Base-by-base conservation (phyloP, 1,139 yeast species). In the Debaryomyces robertsiae region DNA sequence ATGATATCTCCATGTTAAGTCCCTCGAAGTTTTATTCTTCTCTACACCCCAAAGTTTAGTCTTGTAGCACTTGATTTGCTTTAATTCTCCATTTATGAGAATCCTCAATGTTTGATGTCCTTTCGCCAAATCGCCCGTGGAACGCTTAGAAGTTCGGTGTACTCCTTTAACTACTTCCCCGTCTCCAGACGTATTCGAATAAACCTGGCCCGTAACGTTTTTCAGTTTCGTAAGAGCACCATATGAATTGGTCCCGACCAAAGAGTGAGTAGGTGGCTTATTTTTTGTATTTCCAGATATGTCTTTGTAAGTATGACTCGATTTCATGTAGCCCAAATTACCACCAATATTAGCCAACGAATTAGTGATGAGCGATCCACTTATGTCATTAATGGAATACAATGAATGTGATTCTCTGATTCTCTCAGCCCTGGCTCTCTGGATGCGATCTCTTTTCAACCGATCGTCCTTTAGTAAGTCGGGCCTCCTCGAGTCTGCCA, bases 31-130 rank as follows among this genome's bases (percentile, higher is more conserved):
- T 50, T 77, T 81, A 49, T 78, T 75, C 63, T 86, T 84, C 50
- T 85, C 91, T 45, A 81, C 72, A 7, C 98, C 98, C 98, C 98
- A 93, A 32, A 93, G 71, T 54, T 89, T 89, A 18, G 83, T 81
- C 63, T 87, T 87, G 53, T 73, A 75, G 46, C 82, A 69, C 53
- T 79, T 79, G 44, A 82, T 63, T 5, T 70, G 69, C 55, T 81
- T 81, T 39, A 82, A 67, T 15, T 75, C 75, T 4, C 89, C 86
- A 50, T 81, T 78, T 24, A 83, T 74, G 39, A 75, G 65, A 3
- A 85, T 75, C 47, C 97, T 71, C 46, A 87, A 69, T 0, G 95
- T 84, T 52, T 83, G 77, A 43, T 70, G 73, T 32, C 57, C 54
- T 36, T 77, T 74, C 38, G 74, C 53, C 38, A 73, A 70, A 39